Percentiles rank a stretch among this genome's conserved stretches.
phyloP scores from a whole-genome alignment of 1,284 basidiomycete species.

The Papiliotrema terrestris region DNA sequence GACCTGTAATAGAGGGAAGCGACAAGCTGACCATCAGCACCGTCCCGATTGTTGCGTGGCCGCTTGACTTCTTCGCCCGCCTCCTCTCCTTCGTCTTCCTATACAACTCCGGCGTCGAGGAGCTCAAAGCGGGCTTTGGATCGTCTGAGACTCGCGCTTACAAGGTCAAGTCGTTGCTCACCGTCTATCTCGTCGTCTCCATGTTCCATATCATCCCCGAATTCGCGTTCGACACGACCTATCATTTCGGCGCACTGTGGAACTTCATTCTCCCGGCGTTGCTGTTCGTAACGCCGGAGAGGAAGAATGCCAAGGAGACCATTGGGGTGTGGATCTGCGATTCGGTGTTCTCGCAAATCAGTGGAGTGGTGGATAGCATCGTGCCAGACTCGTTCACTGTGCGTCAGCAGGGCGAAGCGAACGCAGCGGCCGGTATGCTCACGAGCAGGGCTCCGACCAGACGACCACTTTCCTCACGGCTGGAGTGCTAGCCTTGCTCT shows the following conservation, averaged over 20 bases:
- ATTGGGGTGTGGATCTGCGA: constrained; percentile 28
- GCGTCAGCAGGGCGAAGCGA: not conserved
- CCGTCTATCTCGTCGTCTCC: constrained; percentile 21
- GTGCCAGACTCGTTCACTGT: constrained; percentile 16
- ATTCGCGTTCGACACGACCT: constrained; percentile 27
- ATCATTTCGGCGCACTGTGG: constrained; percentile 39
- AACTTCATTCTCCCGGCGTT: constrained; percentile 29
- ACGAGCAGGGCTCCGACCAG: constrained; percentile 8
- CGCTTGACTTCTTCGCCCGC: constrained; percentile 22
- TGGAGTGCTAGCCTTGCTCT: constrained; percentile 6
- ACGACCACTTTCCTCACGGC: constrained; percentile 12
- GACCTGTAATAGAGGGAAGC: no score
- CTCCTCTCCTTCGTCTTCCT: constrained; percentile 26
- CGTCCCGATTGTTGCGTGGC: constrained; percentile 29
- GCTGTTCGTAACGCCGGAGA: constrained; percentile 22
- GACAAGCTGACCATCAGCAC: constrained; percentile 11
- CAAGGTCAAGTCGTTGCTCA: constrained; percentile 26
- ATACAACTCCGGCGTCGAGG: constrained; percentile 20
- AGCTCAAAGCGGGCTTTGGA: constrained; percentile 21
- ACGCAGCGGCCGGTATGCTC: not conserved
- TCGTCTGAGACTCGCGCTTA: constrained; percentile 9
- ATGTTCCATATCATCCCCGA: constrained; percentile 25
- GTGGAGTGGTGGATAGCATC: constrained; percentile 13
- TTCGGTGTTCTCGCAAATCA: constrained; percentile 17
- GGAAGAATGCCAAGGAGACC: constrained; percentile 23